Evolutionary conservation across 768 basidiomycete species (phyloP), one percentile per base, ranked within the genome.

Genomic region (Baorangia bicolor): DNA sequence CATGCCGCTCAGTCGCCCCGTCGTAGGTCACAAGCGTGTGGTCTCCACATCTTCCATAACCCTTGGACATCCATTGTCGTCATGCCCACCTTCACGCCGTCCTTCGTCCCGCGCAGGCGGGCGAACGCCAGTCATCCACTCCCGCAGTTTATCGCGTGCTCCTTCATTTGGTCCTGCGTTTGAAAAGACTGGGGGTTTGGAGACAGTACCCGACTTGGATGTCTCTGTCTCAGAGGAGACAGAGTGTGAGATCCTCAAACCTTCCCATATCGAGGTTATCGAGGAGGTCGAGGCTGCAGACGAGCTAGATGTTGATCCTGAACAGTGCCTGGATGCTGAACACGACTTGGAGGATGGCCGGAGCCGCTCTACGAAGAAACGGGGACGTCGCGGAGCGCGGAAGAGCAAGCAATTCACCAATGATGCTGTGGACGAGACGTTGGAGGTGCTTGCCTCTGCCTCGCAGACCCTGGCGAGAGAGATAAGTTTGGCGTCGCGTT

Each of bases 391-490:
- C 48, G 93, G 94, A 38, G 84, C 87, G 3, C 81, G 94, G 49
- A 94, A 92, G 75, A 88, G 88, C 65, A 82, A 88, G 64, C 69
- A 70, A 13, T 61, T 60, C 46, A 13, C 62, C 55, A 51, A 31
- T 8, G 68, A 44, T 14, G 58, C n/a, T 9, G 58, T 74, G 34
- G 86, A 87, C 55, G 79, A 80, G 51, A 85, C 84, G 6, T 74
- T 91, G 55, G 79, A 80, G 21, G 86, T 84, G 5, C 82, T 95
- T 38, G 92, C 91, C 18, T 81, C 78, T 54, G 92, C 89, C 2
- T 90, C 90, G 7, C 90, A 96, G 69, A 78, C 83, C 5, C 79
- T 96, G 33, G 94, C 89, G 21, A 80, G 94, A 58, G 90, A 95
- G 73, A 83, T 96, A 64, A 90, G 88, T 65, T 81, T 80, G 57